A percentile compares a stretch with the other conserved stretches of the same genome.
phyloP scores from a whole-genome alignment of 2,329 filamentous ascomycete species.

The Macrophomina pseudophaseolina region DNA sequence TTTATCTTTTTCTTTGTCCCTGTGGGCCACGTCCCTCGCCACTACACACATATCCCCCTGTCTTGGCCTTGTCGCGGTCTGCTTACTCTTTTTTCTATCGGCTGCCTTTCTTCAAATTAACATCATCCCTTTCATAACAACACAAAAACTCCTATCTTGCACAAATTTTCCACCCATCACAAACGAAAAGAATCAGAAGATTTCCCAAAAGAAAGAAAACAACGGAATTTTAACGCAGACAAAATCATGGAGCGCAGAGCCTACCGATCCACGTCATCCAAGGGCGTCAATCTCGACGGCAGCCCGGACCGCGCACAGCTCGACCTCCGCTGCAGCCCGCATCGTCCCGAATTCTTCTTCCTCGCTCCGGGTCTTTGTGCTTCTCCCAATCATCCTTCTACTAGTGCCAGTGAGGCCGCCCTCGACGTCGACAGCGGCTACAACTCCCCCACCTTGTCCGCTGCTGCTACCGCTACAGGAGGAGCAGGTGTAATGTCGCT shows the following conservation, averaged over 20 bases:
- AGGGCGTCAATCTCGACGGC: slow-evolving; percentile 30
- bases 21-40: background rate
- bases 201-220: no score
- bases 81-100: background rate
- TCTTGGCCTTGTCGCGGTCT: background rate
- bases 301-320: slow-evolving; percentile 37
- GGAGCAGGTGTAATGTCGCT: background rate
- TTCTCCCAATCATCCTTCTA: background rate
- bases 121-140: background rate
- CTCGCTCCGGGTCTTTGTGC: slow-evolving; percentile 21
- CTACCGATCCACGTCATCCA: slow-evolving; percentile 32
- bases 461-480: no score
- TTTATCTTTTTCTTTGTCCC: background rate
- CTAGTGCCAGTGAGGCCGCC: background rate
- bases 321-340: slow-evolving; percentile 39
- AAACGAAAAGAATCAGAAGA: background rate
- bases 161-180: background rate
- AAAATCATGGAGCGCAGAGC: slow-evolving; percentile 34
- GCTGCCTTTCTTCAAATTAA: background rate
- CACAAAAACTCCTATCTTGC: background rate
- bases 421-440: slow-evolving; percentile 28
- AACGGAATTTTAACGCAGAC: background rate
- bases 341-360: slow-evolving; percentile 32
- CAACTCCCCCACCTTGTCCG: background rate
- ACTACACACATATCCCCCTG: background rate